These are phyloP conservation scores for Marchantia paleacea DNA, from an alignment of 225 moss, liverwort and hornwort species.

Conservation along the genomic window DNA sequence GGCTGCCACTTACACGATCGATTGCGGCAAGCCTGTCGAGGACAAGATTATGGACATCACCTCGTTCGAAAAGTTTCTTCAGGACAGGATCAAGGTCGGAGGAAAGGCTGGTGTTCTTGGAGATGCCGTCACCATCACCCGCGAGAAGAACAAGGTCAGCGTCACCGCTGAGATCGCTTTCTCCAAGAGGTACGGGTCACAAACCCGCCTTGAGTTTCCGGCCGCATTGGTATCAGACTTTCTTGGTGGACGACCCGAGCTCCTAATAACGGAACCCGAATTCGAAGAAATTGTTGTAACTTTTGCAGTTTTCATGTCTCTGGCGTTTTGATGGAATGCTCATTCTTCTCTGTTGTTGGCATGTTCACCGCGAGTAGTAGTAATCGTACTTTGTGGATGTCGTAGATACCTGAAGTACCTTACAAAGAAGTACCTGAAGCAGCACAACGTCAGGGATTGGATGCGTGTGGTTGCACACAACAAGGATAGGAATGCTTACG, in stretches of 20 bases:
- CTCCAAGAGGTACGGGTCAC: conserved; percentile 53
- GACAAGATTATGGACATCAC: conserved; percentile 90
- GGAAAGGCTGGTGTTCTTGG: conserved; percentile 78
- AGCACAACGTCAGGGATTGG: conserved; percentile 85
- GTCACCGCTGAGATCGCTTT: conserved; percentile 76
- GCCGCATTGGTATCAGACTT: not conserved
- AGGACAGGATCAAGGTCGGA: conserved; percentile 75
- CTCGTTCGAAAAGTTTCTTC: conserved; percentile 79
- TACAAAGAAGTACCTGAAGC: conserved; percentile 77
- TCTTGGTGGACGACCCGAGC: not conserved
- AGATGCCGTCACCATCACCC: conserved; percentile 53
- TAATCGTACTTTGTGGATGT: not conserved
- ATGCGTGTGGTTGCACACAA: conserved; percentile 72
- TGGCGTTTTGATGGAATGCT: too few relatives aligned
- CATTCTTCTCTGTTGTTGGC: too few relatives aligned
- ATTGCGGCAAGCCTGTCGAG: conserved; percentile 82
- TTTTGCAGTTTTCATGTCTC: too few relatives aligned
- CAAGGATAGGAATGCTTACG: conserved; percentile 73
- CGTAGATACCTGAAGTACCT: conserved; percentile 69
- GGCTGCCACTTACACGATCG: conserved; percentile 70
- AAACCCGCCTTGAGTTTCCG: not conserved
- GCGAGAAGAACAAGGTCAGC: conserved; percentile 80
- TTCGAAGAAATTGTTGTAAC: not conserved
- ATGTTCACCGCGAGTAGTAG: too few relatives aligned
- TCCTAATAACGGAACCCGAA: not conserved